A percentile compares a stretch with the other conserved stretches of the same genome.
These are phyloP conservation scores for Haplosporangium gracile DNA, from an alignment of 192 early-diverging fungal genomes.

Conservation along the genomic window DNA sequence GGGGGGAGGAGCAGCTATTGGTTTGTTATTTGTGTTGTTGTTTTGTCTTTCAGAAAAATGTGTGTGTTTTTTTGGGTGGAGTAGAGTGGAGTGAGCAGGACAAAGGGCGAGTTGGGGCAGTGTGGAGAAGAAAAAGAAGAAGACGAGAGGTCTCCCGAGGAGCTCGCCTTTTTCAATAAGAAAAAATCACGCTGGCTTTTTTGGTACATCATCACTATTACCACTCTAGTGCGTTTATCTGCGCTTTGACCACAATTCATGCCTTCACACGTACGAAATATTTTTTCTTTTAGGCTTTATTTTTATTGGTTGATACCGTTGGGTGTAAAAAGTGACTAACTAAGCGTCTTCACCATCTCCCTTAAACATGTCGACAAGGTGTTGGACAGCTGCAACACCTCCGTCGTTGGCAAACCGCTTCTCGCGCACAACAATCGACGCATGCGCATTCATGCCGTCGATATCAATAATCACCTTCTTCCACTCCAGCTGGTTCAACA, in stretches of 20 bases:
- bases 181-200: background rate
- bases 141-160: background rate
- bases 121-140: background rate
- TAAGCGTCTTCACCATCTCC: conserved; percentile 37
- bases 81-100: background rate
- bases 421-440: conserved; percentile 60
- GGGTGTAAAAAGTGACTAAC: background rate
- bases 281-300: background rate
- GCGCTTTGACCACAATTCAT: background rate
- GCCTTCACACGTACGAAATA: background rate
- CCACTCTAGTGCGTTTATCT: background rate
- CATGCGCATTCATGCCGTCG: conserved; percentile 63
- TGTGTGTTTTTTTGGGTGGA: background rate
- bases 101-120: background rate
- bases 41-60: background rate
- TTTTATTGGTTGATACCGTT: background rate
- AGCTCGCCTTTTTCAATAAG: background rate
- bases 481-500: conserved; percentile 59
- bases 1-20: background rate
- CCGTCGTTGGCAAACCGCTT: conserved; percentile 39
- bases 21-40: background rate
- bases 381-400: conserved; percentile 57
- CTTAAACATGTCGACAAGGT: conserved; percentile 63
- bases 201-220: background rate
- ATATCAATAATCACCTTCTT: conserved; percentile 57